A percentile compares a stretch with the other conserved stretches of the same genome.
These are phyloP conservation scores for Lophiostoma macrostomum DNA, from an alignment of 495 filamentous ascomycete species.

Conservation along the genomic window DNA sequence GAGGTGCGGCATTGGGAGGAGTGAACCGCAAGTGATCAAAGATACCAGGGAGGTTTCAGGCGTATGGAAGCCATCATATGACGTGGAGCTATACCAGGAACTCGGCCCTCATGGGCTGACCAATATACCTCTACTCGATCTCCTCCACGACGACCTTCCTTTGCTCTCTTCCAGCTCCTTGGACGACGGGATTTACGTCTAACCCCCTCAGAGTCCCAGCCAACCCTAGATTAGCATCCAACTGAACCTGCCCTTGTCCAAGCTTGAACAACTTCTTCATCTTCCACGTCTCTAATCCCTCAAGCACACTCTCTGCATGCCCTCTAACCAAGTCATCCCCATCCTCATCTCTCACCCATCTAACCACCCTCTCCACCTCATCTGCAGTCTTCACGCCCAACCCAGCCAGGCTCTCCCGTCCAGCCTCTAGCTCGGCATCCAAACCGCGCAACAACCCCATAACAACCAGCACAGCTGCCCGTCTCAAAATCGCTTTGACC, in stretches of 20 bases:
- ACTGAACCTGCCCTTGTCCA: conserved; percentile 36
- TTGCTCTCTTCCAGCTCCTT: neutral
- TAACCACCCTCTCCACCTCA: conserved; percentile 60
- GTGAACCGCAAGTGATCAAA: no score
- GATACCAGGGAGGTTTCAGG: conserved; percentile 1
- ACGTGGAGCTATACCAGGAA: no score
- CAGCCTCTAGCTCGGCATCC: conserved; percentile 54
- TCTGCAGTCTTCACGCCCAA: conserved; percentile 60
- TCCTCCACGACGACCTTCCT: conserved; percentile 49
- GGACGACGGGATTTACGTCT: conserved; percentile 15
- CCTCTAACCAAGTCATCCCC: conserved; percentile 69
- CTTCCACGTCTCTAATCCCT: conserved; percentile 69
- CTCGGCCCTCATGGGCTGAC: no score
- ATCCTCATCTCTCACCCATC: conserved; percentile 66
- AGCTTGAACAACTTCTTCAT: conserved; percentile 54
- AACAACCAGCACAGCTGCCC: conserved; percentile 68
- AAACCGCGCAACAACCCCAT: conserved; percentile 64
- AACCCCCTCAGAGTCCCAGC: conserved; percentile 41
- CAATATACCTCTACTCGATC: conserved; percentile 51
- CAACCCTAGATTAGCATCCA: conserved; percentile 32
- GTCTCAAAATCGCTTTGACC: conserved; percentile 68
- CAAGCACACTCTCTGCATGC: conserved; percentile 66
- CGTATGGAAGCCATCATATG: no score
- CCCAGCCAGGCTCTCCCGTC: conserved; percentile 56
- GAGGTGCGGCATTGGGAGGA: no score